phyloP scores from a whole-genome alignment of 306 rosid genomes.

The Lathyrus oleraceus region DNA sequence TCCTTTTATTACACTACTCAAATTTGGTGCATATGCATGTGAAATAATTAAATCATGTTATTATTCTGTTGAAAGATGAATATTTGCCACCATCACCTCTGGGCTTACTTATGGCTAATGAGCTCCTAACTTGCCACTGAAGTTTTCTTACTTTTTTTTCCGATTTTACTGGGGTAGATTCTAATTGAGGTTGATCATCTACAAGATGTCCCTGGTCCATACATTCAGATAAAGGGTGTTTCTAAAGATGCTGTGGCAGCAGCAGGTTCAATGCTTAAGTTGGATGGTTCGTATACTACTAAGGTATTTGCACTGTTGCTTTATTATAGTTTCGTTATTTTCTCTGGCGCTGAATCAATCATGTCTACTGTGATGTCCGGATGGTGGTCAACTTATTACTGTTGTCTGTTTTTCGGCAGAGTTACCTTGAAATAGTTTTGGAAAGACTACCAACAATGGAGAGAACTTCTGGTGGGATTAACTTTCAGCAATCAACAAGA shows the following conservation, averaged over 20 bases:
- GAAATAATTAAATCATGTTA: conserved; percentile 24
- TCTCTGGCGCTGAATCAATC: conserved; percentile 8
- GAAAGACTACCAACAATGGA: conserved; percentile 76
- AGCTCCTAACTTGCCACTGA: conserved; percentile 19
- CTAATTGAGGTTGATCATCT: conserved; percentile 92
- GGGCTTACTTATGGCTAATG: conserved; percentile 22
- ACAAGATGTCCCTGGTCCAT: conserved; percentile 86
- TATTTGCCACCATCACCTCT: conserved; percentile 6
- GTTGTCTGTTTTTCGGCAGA: conserved; percentile 47
- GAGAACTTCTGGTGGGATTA: conserved; percentile 71
- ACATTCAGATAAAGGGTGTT: conserved; percentile 94
- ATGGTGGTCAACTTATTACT: conserved; percentile 34
- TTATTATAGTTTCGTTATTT: conserved; percentile 11
- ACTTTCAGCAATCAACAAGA: conserved; percentile 81
- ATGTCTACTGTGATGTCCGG: conserved; percentile 22
- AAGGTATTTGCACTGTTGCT: conserved; percentile 56
- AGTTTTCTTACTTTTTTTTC: conserved; percentile 1
- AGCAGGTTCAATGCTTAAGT: conserved; percentile 84
- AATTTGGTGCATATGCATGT: conserved; percentile 26
- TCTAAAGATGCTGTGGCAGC: conserved; percentile 91
- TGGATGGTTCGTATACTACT: conserved; percentile 87
- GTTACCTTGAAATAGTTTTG: conserved; percentile 91
- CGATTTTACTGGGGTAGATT: conserved; percentile 49
- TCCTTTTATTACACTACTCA: conserved; percentile 7
- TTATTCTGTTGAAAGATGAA: neutral